Evolutionary conservation across 2,329 filamentous ascomycete species (phyloP), one percentile per base, ranked within the genome.

Genomic region (Pseudocercospora pini-densiflorae): DNA sequence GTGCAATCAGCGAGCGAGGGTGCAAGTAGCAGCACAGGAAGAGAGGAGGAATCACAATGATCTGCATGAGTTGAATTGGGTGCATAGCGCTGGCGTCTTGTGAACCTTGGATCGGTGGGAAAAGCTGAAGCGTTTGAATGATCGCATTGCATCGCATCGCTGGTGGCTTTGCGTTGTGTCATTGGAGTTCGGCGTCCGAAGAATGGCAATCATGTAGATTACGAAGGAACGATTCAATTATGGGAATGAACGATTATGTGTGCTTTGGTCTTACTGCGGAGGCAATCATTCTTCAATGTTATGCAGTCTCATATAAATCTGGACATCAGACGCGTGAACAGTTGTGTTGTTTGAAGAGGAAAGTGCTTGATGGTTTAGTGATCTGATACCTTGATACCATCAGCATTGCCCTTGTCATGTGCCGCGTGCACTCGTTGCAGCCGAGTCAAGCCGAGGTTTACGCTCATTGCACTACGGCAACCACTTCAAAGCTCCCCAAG

Each of bases 391-490:
- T 14, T 54, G 51, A 54, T 21, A 14, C 16, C 23, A 29, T 57
- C 31, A 24, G 54, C 14, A 24, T 40, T 36, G n/a, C n/a, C 29
- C 55, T 36, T 40, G 31, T 43, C 55, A 43, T 43, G 31, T 58
- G 55, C 55, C 55, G 55, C 40, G 16, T 19, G 40, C n/a, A 9
- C 40, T 43, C 14, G 16, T 2, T 43, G 4, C n/a, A 58, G 55
- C 55, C 55, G 54, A 58, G 33, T 58, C 55, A 58, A 43, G 55
- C 55, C 55, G 55, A 58, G 55, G 55, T 43, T 36, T 19, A 36
- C 33, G 31, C 14, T 10, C 14, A 10, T 36, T 40, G 54, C 54
- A 36, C 54, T n/a, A 58, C 54, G 54, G 54, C 29, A 58, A 58
- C 33, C 55, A 58, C 55, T 40, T 58, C 55, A 19, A 58, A 58